Evolutionary conservation across 2,329 filamentous ascomycete species (phyloP).

Genomic region (Sporothrix curviconia): DNA sequence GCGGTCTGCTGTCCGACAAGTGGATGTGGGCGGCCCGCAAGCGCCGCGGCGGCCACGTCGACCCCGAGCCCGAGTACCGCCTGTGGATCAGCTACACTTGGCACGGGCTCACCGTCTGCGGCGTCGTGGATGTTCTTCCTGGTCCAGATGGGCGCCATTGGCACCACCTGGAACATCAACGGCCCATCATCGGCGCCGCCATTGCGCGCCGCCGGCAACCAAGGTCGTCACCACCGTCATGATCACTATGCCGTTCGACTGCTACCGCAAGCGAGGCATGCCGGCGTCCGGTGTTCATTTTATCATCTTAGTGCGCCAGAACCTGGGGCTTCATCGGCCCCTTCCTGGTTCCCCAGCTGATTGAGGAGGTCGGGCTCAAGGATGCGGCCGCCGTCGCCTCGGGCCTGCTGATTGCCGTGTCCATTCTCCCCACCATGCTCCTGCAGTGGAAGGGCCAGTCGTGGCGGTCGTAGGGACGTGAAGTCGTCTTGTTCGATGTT

Average conservation of each 20-base stretch:
- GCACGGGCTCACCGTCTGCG: slow-evolving; percentile 42
- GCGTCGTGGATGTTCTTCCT: slow-evolving; percentile 50
- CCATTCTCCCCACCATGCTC: slow-evolving; percentile 6
- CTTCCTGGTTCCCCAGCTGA: slow-evolving; percentile 25
- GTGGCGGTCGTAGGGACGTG: not conserved
- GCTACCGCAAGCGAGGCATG: slow-evolving; percentile 45
- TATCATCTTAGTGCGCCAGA: slow-evolving; percentile 49
- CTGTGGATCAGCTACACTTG: slow-evolving; percentile 53
- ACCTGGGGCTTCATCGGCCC: slow-evolving; percentile 45
- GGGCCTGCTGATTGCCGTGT: not conserved
- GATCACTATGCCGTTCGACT: slow-evolving; percentile 57
- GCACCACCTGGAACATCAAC: slow-evolving; percentile 44
- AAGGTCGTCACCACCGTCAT: slow-evolving; percentile 55
- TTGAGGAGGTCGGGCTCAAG: slow-evolving; percentile 6
- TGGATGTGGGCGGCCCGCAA: slow-evolving; percentile 39
- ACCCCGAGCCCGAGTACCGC: slow-evolving; percentile 43
- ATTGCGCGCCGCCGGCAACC: slow-evolving; percentile 49
- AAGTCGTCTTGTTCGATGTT: not conserved
- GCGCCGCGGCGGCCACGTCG: slow-evolving; percentile 25
- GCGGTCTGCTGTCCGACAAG: slow-evolving; percentile 45
- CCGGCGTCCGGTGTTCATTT: slow-evolving; percentile 53
- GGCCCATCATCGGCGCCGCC: slow-evolving; percentile 47
- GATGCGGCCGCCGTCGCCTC: not conserved
- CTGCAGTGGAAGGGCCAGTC: slow-evolving; percentile 13
- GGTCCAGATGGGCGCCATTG: slow-evolving; percentile 30